Percentiles rank a stretch among this genome's conserved stretches.
Conservation (phyloP, 176 grass and related monocot genomes). For the Oryza punctata region DNA sequence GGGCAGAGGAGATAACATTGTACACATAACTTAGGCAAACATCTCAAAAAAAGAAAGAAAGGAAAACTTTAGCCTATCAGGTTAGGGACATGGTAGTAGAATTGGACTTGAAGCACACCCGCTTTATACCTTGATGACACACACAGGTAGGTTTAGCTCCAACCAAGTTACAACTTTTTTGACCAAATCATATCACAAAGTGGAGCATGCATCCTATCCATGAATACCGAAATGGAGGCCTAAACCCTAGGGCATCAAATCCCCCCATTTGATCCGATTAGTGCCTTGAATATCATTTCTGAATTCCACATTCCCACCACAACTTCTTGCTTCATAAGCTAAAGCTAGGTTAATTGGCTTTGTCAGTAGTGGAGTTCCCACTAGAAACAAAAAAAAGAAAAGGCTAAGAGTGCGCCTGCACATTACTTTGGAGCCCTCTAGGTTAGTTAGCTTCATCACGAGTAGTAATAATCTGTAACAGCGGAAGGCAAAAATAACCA, state of each 20-base stretch:
- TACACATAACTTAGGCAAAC: not conserved
- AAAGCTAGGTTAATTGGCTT: constrained; percentile 22
- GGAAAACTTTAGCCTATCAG: not conserved
- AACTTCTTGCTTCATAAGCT: constrained; percentile 29
- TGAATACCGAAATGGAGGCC: constrained; percentile 15
- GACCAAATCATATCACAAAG: not conserved
- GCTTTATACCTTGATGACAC: not conserved
- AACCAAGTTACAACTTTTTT: constrained; percentile 38
- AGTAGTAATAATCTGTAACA: not conserved
- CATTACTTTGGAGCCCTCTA: constrained; percentile 14
- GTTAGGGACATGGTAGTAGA: not conserved
- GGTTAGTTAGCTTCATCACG: constrained; percentile 10
- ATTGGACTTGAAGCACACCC: not conserved
- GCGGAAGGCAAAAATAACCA: constrained; percentile 18
- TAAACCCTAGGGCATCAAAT: constrained; percentile 26
- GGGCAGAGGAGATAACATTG: not conserved
- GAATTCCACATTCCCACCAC: constrained; percentile 24
- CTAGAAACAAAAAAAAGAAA: constrained; percentile 16
- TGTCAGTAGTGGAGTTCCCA: constrained; percentile 53
- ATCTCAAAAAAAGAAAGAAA: not conserved
- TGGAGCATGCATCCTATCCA: not conserved
- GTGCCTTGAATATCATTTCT: constrained; percentile 40
- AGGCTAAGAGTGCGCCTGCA: not conserved
- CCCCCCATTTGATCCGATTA: not conserved
- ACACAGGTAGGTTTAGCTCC: constrained; percentile 41